A percentile compares a stretch with the other conserved stretches of the same genome.
Conservation (phyloP, 352 stramenopile genomes). For the Globisporangium recalcitrans region DNA sequence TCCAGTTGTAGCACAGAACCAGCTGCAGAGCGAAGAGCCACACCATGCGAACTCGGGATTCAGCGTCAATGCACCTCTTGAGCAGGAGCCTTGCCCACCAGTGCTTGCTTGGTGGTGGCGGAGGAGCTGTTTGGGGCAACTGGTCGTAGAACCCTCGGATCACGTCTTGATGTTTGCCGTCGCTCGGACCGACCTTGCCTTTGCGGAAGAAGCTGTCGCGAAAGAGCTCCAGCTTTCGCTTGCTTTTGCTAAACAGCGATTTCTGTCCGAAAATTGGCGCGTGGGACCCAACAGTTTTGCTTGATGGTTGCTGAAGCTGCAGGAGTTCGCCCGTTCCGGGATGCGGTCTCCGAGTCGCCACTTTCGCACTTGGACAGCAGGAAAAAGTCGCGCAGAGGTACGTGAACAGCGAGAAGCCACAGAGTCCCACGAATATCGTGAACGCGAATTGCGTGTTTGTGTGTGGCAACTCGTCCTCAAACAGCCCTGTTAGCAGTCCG, state of each 20-base stretch:
- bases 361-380: slow-evolving; percentile 67
- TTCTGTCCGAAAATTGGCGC: not conserved
- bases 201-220: slow-evolving; percentile 34
- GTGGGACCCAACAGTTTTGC: not conserved
- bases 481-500: slow-evolving; percentile 45
- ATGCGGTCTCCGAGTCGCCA: slow-evolving; percentile 39
- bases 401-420: slow-evolving; percentile 65
- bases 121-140: slow-evolving; percentile 24
- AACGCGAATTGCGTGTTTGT: slow-evolving; percentile 50
- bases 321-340: not conserved
- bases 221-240: slow-evolving; percentile 21
- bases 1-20: slow-evolving; percentile 50
- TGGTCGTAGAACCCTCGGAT: slow-evolving; percentile 59
- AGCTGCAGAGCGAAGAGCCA: slow-evolving; percentile 42
- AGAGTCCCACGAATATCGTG: slow-evolving; percentile 47
- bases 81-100: slow-evolving; percentile 40
- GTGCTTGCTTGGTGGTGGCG: slow-evolving; percentile 6
- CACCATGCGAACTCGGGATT: slow-evolving; percentile 35
- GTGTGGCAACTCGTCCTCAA: slow-evolving; percentile 58
- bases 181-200: slow-evolving; percentile 18
- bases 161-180: slow-evolving; percentile 25
- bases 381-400: slow-evolving; percentile 73
- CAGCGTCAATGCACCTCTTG: slow-evolving; percentile 28
- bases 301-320: not conserved
- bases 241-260: slow-evolving; percentile 21